Base-by-base conservation (phyloP, 768 basidiomycete species). In the Thelephora aurantiotincta region DNA sequence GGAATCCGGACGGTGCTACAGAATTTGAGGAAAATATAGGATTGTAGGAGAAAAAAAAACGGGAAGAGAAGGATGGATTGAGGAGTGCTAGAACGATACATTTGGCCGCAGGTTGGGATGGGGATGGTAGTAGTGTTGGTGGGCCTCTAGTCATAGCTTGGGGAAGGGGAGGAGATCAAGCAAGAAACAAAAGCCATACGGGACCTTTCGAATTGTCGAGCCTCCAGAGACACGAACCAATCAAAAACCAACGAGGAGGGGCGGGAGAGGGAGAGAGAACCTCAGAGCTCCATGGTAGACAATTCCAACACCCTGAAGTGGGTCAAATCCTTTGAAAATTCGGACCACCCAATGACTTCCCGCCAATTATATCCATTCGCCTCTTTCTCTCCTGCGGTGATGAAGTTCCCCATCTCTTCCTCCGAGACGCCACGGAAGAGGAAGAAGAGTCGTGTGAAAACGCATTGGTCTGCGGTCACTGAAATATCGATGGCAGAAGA, bases 401-500 rank as follows among this genome's bases (percentile, higher is more conserved):
- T 75, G 59, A 89, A 89, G 35, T 77, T 59, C 16, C 75, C 74
- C 48, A 85, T 65, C 52, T 91, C 88, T 48, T 90, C 88, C 52
- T 90, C 87, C 16, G 72, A 73, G 30, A 91, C 63, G 0, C 88
- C 88, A 20, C 88, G 78, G 66, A 81, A 89, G 62, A 91, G 87
- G 49, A 91, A 72, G 69, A 91, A 91, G 19, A 91, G 65, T 26
- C 88, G 78, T 6, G 83, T 90, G 60, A 87, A 89, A 49, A 82
- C 68, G 57, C 85, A 88, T 19, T 82, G 78, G 45, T 88, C 83
- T 11, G 75, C 71, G 0, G 84, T 82, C n/a, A 91, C 78, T 1
- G 81, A 78, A 52, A 91, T 84, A 58, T 91, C 88, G 48, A 91
- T 75, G n/a, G 88, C 88, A 2, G 84, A 78, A 5, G 86, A 83